Conservation (phyloP, 495 filamentous ascomycete species). For the Aspergillus affinis region DNA sequence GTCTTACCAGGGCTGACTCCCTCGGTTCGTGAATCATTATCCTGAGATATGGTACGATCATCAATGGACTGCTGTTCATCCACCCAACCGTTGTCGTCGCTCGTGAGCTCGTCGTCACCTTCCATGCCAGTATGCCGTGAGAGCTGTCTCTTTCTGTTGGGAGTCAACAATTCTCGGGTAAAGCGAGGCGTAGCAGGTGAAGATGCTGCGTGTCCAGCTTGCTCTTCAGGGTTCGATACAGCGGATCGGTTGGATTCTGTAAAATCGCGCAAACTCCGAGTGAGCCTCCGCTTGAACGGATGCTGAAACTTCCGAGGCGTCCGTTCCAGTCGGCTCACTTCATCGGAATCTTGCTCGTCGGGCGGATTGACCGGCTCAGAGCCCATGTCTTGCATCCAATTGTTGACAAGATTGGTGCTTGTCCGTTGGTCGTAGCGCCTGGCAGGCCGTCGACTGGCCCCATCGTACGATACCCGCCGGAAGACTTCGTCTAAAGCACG, state of each 20-base stretch:
- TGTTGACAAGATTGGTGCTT: slow-evolving; percentile 71
- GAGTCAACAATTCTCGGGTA: slow-evolving; percentile 23
- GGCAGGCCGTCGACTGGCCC: slow-evolving; percentile 44
- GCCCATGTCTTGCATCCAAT: slow-evolving; percentile 80
- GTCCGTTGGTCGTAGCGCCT: slow-evolving; percentile 59
- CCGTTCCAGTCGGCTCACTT: slow-evolving; percentile 58
- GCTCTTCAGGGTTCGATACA: slow-evolving; percentile 60
- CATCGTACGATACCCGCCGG: slow-evolving; percentile 55
- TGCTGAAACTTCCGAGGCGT: slow-evolving; percentile 32
- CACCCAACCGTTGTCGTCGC: slow-evolving; percentile 61
- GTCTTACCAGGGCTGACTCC: slow-evolving; percentile 24
- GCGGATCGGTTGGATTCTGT: slow-evolving; percentile 52
- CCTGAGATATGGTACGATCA: slow-evolving; percentile 37
- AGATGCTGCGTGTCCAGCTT: slow-evolving; percentile 28
- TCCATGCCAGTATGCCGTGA: slow-evolving; percentile 72
- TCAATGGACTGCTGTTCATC: slow-evolving; percentile 27
- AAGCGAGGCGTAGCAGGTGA: slow-evolving; percentile 33
- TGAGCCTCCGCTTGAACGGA: slow-evolving; percentile 31
- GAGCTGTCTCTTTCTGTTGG: slow-evolving; percentile 33
- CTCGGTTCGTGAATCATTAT: slow-evolving; percentile 7
- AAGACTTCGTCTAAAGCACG: slow-evolving; percentile 92
- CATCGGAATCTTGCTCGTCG: slow-evolving; percentile 57
- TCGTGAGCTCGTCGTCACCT: slow-evolving; percentile 88
- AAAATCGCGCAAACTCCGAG: slow-evolving; percentile 45
- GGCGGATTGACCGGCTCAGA: slow-evolving; percentile 64